These are phyloP conservation scores for Flaveria floridana DNA, from an alignment of 140 eudicot genomes.

Conservation along the genomic window DNA sequence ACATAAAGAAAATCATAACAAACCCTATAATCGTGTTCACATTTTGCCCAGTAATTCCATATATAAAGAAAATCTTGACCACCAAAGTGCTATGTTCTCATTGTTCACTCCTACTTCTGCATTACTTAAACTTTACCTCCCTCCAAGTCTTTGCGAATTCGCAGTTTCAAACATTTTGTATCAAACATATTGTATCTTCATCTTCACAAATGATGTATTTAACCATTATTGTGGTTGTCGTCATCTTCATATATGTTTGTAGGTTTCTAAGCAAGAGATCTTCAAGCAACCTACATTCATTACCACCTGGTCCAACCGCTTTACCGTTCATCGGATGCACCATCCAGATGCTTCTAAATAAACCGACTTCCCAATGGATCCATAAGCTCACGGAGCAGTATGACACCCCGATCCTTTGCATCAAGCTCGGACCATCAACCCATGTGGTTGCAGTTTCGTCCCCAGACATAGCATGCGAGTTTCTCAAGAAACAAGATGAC, in stretches of 20 bases:
- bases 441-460: slow-evolving; percentile 22
- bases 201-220: not conserved
- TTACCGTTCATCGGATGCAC: not conserved
- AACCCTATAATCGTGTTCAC: no score
- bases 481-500: slow-evolving; percentile 27
- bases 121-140: no score
- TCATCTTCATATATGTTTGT: not conserved
- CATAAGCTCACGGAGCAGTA: slow-evolving; percentile 12
- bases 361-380: slow-evolving; percentile 40
- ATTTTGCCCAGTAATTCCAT: no score
- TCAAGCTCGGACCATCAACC: not conserved
- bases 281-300: not conserved
- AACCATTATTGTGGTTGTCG: not conserved
- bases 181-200: not conserved
- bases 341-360: slow-evolving; percentile 28
- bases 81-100: no score
- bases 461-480: slow-evolving; percentile 19
- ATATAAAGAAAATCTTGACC: no score
- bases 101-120: not conserved
- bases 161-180: not conserved
- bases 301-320: slow-evolving; percentile 9
- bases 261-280: not conserved
- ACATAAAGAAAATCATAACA: no score
- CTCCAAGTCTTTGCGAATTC: not conserved
- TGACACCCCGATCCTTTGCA: not conserved